Evolutionary conservation across 176 grass and related monocot genomes (phyloP), one percentile per base, ranked within the genome.

Genomic region (Luzula sylvatica): DNA sequence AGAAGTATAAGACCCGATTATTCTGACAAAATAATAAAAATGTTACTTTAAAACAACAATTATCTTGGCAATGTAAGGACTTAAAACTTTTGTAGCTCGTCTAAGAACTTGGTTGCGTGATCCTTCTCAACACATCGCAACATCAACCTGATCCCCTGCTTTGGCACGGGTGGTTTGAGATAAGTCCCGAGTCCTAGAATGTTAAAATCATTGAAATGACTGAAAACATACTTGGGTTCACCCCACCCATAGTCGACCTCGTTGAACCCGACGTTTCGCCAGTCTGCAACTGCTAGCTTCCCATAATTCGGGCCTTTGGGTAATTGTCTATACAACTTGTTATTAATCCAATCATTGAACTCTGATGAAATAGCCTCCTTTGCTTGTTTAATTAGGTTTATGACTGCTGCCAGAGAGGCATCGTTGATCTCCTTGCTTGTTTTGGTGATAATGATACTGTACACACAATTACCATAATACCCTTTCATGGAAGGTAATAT

Each of bases 201-300:
- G 3, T 25, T 39, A 20, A 60, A 14, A 6, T 49, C 20, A 19
- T 47, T 25, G 14, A 26, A 25, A 13, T 15, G 35, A 0, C 38
- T 24, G 11, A 47, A 25, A 3, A 65, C 42, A 19, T 73, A 55
- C 23, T 53, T 56, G 1, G 70, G 70, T 42, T 17, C 0, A 7
- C 70, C 70, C 58, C 56, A 65, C 3, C 70, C 56, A 20, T 65
- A 65, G 48, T 73, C 70, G 12, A 65, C 47, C 38, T 65, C 47
- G 0, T 21, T 19, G 38, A 65, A 73, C 23, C 56, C 70, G 14
- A 73, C 14, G 18, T 27, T 50, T 16, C 25, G 61, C 70, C 70
- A 73, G 22, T 73, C 70, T 20, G 58, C 40, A 12, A 73, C 32
- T 1, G 43, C 23, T 7, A 73, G 20, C 11, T 18, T 53, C 7